Percentiles rank a stretch among this genome's conserved stretches.
These are phyloP conservation scores for Trichophyton mentagrophytes DNA, from an alignment of 2,329 filamentous ascomycete genomes.

Conservation along the genomic window DNA sequence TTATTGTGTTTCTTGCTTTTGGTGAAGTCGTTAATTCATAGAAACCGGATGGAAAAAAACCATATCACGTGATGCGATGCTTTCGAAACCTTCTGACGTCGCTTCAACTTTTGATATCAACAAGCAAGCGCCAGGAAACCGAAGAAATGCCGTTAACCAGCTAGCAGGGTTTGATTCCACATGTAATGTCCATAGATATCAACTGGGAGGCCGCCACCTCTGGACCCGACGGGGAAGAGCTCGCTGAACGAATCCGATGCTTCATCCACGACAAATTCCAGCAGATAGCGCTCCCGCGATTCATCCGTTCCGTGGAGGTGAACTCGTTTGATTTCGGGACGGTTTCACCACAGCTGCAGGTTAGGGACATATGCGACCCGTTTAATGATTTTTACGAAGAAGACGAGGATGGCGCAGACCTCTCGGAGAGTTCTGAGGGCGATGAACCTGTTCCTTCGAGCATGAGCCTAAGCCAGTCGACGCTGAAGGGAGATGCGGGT, in stretches of 20 bases:
- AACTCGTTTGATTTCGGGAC: slow-evolving; percentile 88
- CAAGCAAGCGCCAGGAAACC: not conserved
- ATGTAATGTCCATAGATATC: slow-evolving; percentile 87
- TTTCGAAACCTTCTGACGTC: not conserved
- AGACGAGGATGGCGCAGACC: slow-evolving; percentile 42
- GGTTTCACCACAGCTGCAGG: slow-evolving; percentile 69
- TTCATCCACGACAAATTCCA: slow-evolving; percentile 97
- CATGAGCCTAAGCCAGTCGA: not conserved
- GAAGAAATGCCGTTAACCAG: not conserved
- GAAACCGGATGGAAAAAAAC: not conserved
- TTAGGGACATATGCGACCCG: slow-evolving; percentile 95
- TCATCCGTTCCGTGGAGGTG: slow-evolving; percentile 91
- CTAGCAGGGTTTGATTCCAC: slow-evolving; percentile 8
- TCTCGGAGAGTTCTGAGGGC: slow-evolving; percentile 22
- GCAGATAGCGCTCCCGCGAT: slow-evolving; percentile 75
- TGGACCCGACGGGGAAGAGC: slow-evolving; percentile 70
- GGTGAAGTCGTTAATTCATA: too few relatives aligned
- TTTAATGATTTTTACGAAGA: slow-evolving; percentile 93
- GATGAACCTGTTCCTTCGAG: slow-evolving; percentile 17
- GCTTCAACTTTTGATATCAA: not conserved
- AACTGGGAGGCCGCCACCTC: slow-evolving; percentile 89
- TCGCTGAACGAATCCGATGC: slow-evolving; percentile 74
- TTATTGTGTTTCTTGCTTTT: not conserved
- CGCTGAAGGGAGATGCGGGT: not conserved
- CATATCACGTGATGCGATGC: not conserved